These are phyloP conservation scores for Populus tremula DNA, from an alignment of 345 rosid species.

Conservation along the genomic window DNA sequence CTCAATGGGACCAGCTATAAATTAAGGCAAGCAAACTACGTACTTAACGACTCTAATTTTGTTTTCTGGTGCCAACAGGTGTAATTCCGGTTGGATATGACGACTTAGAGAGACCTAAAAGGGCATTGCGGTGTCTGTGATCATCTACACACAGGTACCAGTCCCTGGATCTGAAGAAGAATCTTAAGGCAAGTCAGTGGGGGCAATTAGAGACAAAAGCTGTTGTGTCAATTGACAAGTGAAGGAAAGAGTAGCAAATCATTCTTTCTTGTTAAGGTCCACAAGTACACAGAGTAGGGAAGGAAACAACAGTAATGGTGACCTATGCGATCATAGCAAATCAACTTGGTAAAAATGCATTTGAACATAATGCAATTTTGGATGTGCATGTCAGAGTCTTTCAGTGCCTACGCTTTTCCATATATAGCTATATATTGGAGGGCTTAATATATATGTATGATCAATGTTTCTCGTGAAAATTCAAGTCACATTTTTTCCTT, in stretches of 20 bases:
- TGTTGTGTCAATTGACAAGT: constrained; percentile 34
- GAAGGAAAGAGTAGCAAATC: constrained; percentile 26
- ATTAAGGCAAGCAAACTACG: not conserved
- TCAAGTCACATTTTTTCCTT: too few relatives aligned
- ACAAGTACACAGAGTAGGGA: constrained; percentile 10
- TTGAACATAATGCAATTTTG: constrained; percentile 18
- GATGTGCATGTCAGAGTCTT: not conserved
- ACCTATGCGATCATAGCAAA: constrained; percentile 16
- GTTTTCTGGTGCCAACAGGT: not conserved
- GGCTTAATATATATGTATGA: too few relatives aligned
- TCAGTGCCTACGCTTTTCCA: not conserved
- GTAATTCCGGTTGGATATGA: not conserved
- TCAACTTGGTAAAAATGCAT: constrained; percentile 4
- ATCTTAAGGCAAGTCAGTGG: constrained; percentile 34
- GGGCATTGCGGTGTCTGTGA: not conserved
- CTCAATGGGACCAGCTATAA: not conserved
- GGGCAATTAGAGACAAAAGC: constrained; percentile 28
- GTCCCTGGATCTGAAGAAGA: constrained; percentile 17
- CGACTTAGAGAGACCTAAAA: not conserved
- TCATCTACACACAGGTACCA: not conserved
- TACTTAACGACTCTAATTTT: not conserved
- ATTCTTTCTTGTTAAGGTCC: constrained; percentile 26
- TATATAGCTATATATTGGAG: not conserved
- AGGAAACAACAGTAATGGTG: constrained; percentile 4
- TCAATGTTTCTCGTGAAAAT: not conserved